Evolutionary conservation across 495 filamentous ascomycete genomes (phyloP), one percentile per base, ranked within the genome.

Genomic region (Penicillium pulvis): DNA sequence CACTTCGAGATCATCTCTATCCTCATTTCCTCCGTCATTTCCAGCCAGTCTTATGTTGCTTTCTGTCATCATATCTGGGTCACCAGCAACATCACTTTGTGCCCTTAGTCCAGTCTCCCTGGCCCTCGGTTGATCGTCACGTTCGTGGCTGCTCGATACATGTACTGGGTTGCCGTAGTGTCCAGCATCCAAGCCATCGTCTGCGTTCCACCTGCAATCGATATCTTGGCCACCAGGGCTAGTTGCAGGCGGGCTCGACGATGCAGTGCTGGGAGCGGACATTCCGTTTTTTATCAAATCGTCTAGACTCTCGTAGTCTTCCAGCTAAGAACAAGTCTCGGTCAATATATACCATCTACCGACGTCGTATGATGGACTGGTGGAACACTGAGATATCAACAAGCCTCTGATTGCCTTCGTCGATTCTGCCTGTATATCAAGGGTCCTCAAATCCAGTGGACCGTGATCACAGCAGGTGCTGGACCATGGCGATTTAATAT

Each of bases 71-170:
- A 49, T 49, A 17, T 31, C 14, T n/a, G 24, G n/a, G 26, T 49
- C 26, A 33, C 26, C 16, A 11, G 24, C 30, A 10, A 6, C 12
- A 17, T 44, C 51, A 53, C 36, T 42, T 43, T 20, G 11, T 0
- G 3, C 1, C 19, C 10, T 26, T 10, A 6, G 3, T 30, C 2
- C 16, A 12, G 36, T 53, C 11, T 8, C 20, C 9, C 14, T 16
- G 4, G 3, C 20, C 10, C 3, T 41, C 19, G 17, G 11, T 53
- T 44, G 17, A 2, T 5, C n/a, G 28, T 45, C 53, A 20, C 26
- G 35, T 33, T 35, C 28, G 12, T 30, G 30, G 12, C 41, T 55
- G 53, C 42, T 44, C 6, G 53, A 55, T 46, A 55, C 47, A 19
- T 19, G 16, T 14, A 47, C 28, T 33, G 53, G 53, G 30, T 33